Percentiles rank a stretch among this genome's conserved stretches.
Conservation (phyloP, 2,329 filamentous ascomycete species). For the Stachybotrys echinatus region DNA sequence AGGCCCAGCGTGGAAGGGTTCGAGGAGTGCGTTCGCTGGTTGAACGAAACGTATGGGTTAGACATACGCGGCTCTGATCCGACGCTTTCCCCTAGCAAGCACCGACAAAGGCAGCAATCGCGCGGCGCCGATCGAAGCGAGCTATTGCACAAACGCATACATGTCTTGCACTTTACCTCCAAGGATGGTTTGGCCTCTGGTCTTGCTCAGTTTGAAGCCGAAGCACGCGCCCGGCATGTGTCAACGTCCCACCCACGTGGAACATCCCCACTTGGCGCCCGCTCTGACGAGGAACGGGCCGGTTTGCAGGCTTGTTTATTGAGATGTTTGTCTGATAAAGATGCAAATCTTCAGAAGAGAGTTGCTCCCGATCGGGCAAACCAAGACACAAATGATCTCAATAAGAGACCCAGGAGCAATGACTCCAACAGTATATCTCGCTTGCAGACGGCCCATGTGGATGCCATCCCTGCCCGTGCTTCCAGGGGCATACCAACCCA, state of each 20-base stretch:
- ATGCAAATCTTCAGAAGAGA: background rate
- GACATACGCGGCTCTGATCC: background rate
- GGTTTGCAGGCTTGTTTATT: constrained; percentile 18
- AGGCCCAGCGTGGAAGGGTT: background rate
- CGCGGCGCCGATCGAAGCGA: background rate
- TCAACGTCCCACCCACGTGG: no score
- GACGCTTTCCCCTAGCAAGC: background rate
- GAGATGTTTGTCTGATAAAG: constrained; percentile 7
- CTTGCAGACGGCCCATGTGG: constrained; percentile 2
- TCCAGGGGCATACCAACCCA: constrained; percentile 1
- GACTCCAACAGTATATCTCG: background rate
- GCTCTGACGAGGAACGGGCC: constrained; percentile 13
- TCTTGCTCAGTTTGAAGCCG: no score
- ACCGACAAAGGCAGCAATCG: background rate
- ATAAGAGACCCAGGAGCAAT: background rate
- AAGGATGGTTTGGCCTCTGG: background rate
- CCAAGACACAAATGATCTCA: constrained; percentile 6
- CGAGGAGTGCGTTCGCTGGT: background rate
- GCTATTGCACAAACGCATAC: background rate
- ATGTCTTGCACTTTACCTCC: background rate
- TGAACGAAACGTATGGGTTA: background rate
- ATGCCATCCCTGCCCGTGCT: constrained; percentile 10
- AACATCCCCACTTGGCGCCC: constrained; percentile 13
- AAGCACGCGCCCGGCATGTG: no score
- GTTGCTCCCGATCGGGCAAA: background rate